These are phyloP conservation scores for Collybia nuda DNA, from an alignment of 768 basidiomycete genomes.

Conservation along the genomic window DNA sequence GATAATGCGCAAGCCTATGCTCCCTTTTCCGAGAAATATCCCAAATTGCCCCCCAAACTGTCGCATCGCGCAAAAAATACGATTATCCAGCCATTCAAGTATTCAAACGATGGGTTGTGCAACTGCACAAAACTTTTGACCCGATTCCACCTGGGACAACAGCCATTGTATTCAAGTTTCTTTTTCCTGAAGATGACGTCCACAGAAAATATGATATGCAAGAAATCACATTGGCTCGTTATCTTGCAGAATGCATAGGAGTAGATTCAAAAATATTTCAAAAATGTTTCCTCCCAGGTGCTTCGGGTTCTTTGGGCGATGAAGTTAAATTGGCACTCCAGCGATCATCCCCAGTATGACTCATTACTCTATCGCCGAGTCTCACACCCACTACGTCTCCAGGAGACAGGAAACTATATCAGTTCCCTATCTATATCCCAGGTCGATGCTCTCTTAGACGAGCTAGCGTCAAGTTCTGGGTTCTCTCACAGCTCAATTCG, in stretches of 20 bases:
- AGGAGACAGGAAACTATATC: slow-evolving; percentile 23
- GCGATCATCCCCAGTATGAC: slow-evolving; percentile 36
- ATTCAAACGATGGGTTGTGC: slow-evolving; percentile 42
- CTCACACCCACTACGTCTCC: neutral
- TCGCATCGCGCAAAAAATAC: slow-evolving; percentile 14
- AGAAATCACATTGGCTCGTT: slow-evolving; percentile 56
- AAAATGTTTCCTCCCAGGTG: slow-evolving; percentile 39
- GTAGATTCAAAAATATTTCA: slow-evolving; percentile 28
- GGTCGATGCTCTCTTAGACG: slow-evolving; percentile 68
- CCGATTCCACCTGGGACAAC: slow-evolving; percentile 56
- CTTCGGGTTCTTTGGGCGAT: slow-evolving; percentile 69
- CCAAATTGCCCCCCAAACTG: slow-evolving; percentile 27
- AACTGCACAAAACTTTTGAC: slow-evolving; percentile 38
- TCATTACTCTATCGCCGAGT: neutral
- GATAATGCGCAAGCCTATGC: slow-evolving; percentile 36
- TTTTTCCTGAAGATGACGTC: slow-evolving; percentile 85
- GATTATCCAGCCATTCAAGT: slow-evolving; percentile 38
- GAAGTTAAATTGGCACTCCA: slow-evolving; percentile 53
- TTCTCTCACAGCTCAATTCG: slow-evolving; percentile 58
- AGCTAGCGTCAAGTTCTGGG: slow-evolving; percentile 66
- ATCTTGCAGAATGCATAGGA: slow-evolving; percentile 51
- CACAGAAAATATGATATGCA: slow-evolving; percentile 72
- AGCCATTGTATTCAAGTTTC: slow-evolving; percentile 61
- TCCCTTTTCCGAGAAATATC: slow-evolving; percentile 50
- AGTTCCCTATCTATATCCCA: slow-evolving; percentile 43